Evolutionary conservation across 1,284 basidiomycete species (phyloP), one percentile per base, ranked within the genome.

Genomic region (Athelia psychrophila): DNA sequence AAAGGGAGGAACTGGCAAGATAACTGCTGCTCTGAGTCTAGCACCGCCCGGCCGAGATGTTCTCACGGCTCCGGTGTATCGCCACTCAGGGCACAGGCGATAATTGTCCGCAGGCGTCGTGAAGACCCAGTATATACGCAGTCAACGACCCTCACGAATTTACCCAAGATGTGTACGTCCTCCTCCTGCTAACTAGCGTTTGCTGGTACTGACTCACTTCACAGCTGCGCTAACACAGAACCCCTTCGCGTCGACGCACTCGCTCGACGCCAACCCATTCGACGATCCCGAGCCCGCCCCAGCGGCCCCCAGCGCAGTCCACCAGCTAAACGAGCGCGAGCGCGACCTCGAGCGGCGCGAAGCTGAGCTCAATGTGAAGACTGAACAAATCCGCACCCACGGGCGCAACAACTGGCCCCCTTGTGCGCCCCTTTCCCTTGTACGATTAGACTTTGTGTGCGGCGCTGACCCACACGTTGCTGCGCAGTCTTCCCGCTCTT

Each of bases 351-450:
- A 86, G 62, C 76, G 84, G 56, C 75, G 92, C 58, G 92, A 94
- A 66, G 70, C 76, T 27, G 87, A 92, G 54, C 76, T 94, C 50
- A 77, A 68, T 54, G 73, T 79, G 59, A 83, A 80, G 62, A 76
- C 82, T 18, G 88, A 93, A 42, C 78, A 90, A 61, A 83, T 95
- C 55, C 80, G 88, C 60, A 80, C 74, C 54, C 84, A 91, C 65
- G 93, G 93, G 36, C 83, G 86, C 58, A 95, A 90, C 67, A 96
- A 96, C 69, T 96, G 90, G 86, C 93, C 93, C 19, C 83, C 83
- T 19, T 93, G 90, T 90, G 56, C 61, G 84, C 76, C 33, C 54
- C 44, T 52, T 47, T 22, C 40, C 51, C 44, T 54, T 53, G n/a
- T 49, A 51, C 44, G 40, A 51, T 47, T 54, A 33, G 44, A 54